Percentiles rank a stretch among this genome's conserved stretches.
These are phyloP conservation scores for Dactylonectria estremocensis DNA, from an alignment of 2,329 filamentous ascomycete species.

Conservation along the genomic window DNA sequence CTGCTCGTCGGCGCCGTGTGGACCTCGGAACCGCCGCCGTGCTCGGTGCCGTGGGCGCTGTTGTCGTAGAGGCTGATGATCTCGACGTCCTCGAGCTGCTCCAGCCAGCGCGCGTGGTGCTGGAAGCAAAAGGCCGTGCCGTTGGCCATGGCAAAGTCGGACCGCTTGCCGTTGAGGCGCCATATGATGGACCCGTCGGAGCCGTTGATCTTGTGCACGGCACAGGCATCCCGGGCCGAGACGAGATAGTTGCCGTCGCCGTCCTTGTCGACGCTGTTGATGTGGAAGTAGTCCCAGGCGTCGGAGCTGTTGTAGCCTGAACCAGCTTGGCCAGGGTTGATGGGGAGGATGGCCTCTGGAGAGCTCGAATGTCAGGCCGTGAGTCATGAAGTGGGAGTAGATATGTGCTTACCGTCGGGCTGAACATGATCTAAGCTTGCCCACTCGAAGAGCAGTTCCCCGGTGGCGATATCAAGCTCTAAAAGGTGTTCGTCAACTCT, in stretches of 20 bases:
- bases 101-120: conserved; percentile 64
- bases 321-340: conserved; percentile 60
- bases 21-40: conserved; percentile 48
- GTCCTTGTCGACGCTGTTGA: conserved; percentile 71
- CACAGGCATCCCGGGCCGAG: conserved; percentile 65
- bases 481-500: conserved; percentile 27
- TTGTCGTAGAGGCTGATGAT: conserved; percentile 70
- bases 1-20: conserved; percentile 55
- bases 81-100: conserved; percentile 61
- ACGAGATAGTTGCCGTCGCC: conserved; percentile 65
- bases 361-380: background rate
- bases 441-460: conserved; percentile 66
- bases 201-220: conserved; percentile 64
- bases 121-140: conserved; percentile 65
- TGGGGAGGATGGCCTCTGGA: conserved; percentile 61
- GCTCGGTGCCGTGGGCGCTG: conserved; percentile 62
- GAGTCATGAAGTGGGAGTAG: background rate
- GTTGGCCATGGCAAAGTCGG: conserved; percentile 54
- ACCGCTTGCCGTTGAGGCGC: conserved; percentile 66
- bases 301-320: conserved; percentile 49
- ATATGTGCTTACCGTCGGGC: conserved; percentile 39
- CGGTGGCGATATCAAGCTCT: conserved; percentile 67
- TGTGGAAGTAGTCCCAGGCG: conserved; percentile 72
- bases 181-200: conserved; percentile 66
- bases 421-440: conserved; percentile 47